Base-by-base conservation (phyloP, 202 grass and related monocot species). In the Saccharum hybrid region DNA sequence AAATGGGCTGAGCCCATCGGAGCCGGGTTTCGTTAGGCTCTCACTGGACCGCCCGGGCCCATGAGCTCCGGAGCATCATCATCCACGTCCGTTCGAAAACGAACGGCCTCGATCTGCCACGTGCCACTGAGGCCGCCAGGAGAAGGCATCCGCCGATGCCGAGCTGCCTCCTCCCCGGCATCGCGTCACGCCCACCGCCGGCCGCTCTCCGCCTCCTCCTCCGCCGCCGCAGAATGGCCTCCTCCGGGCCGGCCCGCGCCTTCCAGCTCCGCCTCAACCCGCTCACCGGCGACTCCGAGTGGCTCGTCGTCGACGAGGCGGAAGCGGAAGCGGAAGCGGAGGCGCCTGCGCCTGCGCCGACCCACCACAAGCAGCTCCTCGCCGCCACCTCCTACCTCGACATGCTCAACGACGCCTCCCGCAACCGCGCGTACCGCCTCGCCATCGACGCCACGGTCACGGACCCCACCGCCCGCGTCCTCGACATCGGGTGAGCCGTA, bases 211-310 rank as follows among this genome's bases (percentile, higher is more conserved):
- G 13, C 45, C 39, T 43, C 68, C 74, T 82, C 1, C 81, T 68
- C 46, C 14, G 75, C 70, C 37, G 83, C 36, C 26, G 83, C 36
- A 18, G 59, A 14, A 86, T 82, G 71, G 77, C 79, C 56, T 78
- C 72, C 33, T 81, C 34, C 4, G 65, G 13, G n/a, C 63, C 84
- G 14, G 41, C 81, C 26, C 81, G 89, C 12, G 85, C 90, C 4
- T 98, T 98, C 90, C 92, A 98, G 87, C 92, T 98, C 82, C 88
- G 79, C 52, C 74, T 85, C 90, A 91, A 94, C 85, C 95, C 88
- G 36, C 92, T 98, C 80, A 94, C 92, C 31, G 95, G 92, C 22
- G 92, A 98, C 72, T 98, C 92, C 68, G 95, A 98, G 82, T 98
- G 95, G 92, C 68, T 98, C 40, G 87, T 94, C 86, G 88, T 97